Conservation (phyloP, 192 early-diverging fungal species). For the Lobosporangium transversale region DNA sequence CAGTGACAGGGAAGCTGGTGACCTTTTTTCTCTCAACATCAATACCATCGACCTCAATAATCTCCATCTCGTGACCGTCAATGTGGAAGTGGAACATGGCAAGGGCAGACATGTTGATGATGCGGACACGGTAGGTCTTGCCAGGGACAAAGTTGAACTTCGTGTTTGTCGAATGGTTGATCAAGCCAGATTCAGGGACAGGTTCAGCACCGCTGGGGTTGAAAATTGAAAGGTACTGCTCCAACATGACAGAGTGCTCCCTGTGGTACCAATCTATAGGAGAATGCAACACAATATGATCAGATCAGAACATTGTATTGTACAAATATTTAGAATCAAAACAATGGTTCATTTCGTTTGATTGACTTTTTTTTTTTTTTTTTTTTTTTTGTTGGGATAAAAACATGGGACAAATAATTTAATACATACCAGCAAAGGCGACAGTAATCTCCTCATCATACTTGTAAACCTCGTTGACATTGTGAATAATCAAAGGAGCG, state of each 20-base stretch:
- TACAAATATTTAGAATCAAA: background rate
- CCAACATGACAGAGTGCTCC: slow-evolving; percentile 62
- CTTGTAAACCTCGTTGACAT: slow-evolving; percentile 63
- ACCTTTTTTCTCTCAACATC: slow-evolving; percentile 67
- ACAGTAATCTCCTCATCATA: slow-evolving; percentile 79
- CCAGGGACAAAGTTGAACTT: slow-evolving; percentile 72
- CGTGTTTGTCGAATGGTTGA: slow-evolving; percentile 66
- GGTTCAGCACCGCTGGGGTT: slow-evolving; percentile 74
- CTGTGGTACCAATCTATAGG: slow-evolving; percentile 74
- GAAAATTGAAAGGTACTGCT: slow-evolving; percentile 68
- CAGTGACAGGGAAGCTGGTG: slow-evolving; percentile 66
- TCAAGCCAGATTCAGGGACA: slow-evolving; percentile 72
- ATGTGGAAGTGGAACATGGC: slow-evolving; percentile 82
- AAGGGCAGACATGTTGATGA: slow-evolving; percentile 85
- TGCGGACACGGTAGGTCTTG: slow-evolving; percentile 85
- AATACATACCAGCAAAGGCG: slow-evolving; percentile 66
- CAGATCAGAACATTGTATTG: background rate
- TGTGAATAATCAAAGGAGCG: slow-evolving; percentile 75
- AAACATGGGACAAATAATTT: background rate
- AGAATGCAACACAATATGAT: background rate
- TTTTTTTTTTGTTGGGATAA: background rate
- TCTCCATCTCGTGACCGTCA: slow-evolving; percentile 77
- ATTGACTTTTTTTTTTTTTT: background rate
- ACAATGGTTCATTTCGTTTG: background rate
- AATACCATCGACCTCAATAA: slow-evolving; percentile 87